Evolutionary conservation across 352 stramenopile genomes (phyloP).

Genomic region (Globisporangium okanoganense): DNA sequence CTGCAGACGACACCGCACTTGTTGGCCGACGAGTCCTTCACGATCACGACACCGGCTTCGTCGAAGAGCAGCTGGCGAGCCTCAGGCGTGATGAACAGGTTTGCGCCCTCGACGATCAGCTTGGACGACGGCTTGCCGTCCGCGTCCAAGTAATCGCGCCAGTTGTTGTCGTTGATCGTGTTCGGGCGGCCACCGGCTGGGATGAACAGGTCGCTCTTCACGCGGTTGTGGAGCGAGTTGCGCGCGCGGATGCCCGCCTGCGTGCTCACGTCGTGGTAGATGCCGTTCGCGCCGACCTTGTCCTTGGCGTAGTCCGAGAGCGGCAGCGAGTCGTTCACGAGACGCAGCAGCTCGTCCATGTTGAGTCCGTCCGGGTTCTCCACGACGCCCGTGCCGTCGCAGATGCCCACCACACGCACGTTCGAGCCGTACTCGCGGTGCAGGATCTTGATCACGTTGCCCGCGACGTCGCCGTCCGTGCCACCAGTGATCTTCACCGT

Average conservation of each 20-base stretch:
- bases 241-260: slow-evolving; percentile 85
- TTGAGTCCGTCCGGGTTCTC: slow-evolving; percentile 95
- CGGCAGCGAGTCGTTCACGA: slow-evolving; percentile 89
- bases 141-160: slow-evolving; percentile 56
- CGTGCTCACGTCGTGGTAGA: slow-evolving; percentile 84
- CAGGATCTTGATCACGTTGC: slow-evolving; percentile 98
- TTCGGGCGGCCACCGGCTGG: slow-evolving; percentile 75
- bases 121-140: slow-evolving; percentile 75
- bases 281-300: slow-evolving; percentile 44
- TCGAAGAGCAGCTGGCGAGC: slow-evolving; percentile 91
- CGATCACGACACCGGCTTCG: slow-evolving; percentile 94
- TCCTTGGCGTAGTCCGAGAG: slow-evolving; percentile 75
- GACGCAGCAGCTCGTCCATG: slow-evolving; percentile 92
- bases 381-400: slow-evolving; percentile 91
- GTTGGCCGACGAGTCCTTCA: slow-evolving; percentile 96
- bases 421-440: slow-evolving; percentile 91
- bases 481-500: slow-evolving; percentile 91
- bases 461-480: slow-evolving; percentile 96
- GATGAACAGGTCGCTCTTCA: slow-evolving; percentile 86
- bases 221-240: slow-evolving; percentile 98
- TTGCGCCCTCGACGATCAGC: slow-evolving; percentile 84
- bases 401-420: slow-evolving; percentile 91
- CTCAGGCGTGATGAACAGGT: slow-evolving; percentile 84
- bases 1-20: slow-evolving; percentile 86
- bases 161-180: slow-evolving; percentile 88